Conservation (phyloP, 73 alveolate species). For the Paramecium sonneborni region DNA sequence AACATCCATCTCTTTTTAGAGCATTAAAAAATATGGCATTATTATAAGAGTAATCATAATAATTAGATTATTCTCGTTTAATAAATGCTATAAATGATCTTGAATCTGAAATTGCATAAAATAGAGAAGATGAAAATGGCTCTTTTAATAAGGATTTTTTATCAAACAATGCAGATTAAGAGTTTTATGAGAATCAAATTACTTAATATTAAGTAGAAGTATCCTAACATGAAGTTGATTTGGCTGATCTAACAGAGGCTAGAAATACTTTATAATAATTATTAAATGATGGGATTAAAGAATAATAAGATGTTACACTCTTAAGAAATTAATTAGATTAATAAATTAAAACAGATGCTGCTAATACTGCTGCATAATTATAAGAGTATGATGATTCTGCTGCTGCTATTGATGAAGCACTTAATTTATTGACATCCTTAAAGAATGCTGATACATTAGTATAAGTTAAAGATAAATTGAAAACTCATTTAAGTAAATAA, state of each 20-base stretch:
- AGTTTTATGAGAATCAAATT: constrained; percentile 26
- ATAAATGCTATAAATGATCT: constrained; percentile 42
- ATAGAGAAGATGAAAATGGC: not conserved
- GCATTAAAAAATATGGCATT: constrained; percentile 46
- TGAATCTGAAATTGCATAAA: not conserved
- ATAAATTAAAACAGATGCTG: constrained; percentile 14
- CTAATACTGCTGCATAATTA: not conserved
- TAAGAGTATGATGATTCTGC: constrained; percentile 38
- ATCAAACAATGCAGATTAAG: constrained; percentile 5
- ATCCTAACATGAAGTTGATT: constrained; percentile 33
- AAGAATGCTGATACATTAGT: not conserved
- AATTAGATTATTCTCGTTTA: constrained; percentile 16
- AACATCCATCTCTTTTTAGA: constrained; percentile 13
- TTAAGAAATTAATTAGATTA: not conserved
- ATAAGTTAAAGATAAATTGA: not conserved
- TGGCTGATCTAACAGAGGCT: constrained; percentile 21
- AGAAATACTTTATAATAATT: not conserved
- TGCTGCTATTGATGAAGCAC: constrained; percentile 40
- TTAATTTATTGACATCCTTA: not conserved
- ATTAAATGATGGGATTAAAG: not conserved
- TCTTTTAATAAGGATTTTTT: constrained; percentile 4
- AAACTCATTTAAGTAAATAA: not conserved
- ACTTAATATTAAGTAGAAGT: constrained; percentile 31
- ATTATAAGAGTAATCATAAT: constrained; percentile 12
- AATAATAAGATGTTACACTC: not conserved